Evolutionary conservation across 108 stramenopile genomes (phyloP), one percentile per base, ranked within the genome.

Genomic region (Fragilariopsis cylindrus): DNA sequence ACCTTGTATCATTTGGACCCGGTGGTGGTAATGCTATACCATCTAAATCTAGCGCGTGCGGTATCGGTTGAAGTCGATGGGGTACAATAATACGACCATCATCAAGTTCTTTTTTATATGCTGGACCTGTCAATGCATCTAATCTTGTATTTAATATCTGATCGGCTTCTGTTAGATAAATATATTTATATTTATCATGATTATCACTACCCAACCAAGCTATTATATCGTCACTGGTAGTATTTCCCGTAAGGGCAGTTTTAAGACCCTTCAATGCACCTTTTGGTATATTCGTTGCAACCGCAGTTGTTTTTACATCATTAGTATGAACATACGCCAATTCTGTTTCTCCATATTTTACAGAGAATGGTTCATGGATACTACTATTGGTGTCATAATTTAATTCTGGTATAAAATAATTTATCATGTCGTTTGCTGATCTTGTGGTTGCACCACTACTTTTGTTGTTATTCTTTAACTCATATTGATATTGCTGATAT

Each of bases 151-250:
- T 43, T 12, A 85, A 66, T n/a, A 85, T 58, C 45, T 52, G 57
- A 72, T 85, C 85, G 4, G 81, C 60, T 74, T 85, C 85, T 19
- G 81, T 77, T 13, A 85, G 48, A 48, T 73, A 85, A 5, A 82
- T 60, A 48, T 82, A 80, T 50, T 76, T 69, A 71, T 75, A 85
- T 12, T 53, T 53, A 30, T 30, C 30, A 30, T 30, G 30, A 30
- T 30, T 30, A 30, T 30, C 30, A 30, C 30, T 30, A 30, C 30
- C 30, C 30, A 30, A 30, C 52, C 52, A 53, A 30, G 30, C 30
- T 30, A 30, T 30, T 30, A 30, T 30, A 30, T 30, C 30, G 2
- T 30, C 30, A n/a, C 15, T 15, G 12, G 52, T 53, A n/a, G 2
- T n/a, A 40, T 12, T 43, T 11, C 39, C 42, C 12, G 42, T 44